Conservation (phyloP, 495 filamentous ascomycete genomes). For the Xanthoparmelia taractica region DNA sequence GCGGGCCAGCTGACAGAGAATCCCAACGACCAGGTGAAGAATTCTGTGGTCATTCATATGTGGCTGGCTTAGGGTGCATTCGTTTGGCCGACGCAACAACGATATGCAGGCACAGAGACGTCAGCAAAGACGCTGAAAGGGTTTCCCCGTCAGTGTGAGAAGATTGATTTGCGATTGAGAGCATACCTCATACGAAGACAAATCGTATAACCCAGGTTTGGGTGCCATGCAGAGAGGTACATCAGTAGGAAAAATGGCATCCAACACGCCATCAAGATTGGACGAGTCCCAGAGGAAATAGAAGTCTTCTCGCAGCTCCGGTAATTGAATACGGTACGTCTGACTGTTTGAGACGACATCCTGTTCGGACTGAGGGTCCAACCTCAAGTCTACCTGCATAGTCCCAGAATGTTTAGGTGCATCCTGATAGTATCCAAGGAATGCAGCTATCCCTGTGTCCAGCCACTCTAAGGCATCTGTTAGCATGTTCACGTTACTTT, state of each 20-base stretch:
- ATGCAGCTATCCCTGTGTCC: neutral
- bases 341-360: neutral
- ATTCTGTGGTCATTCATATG: neutral
- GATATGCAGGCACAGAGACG: slow-evolving; percentile 8
- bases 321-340: neutral
- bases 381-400: neutral
- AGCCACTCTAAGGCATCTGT: neutral
- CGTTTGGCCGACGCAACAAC: neutral
- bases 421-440: neutral
- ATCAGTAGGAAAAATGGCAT: neutral
- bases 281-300: neutral
- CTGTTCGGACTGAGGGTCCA: neutral
- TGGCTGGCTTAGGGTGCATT: neutral
- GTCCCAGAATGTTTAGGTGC: neutral
- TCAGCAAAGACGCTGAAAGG: neutral
- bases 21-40: neutral
- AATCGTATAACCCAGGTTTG: neutral
- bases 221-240: neutral
- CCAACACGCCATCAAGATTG: neutral
- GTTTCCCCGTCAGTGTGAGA: neutral
- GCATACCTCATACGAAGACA: slow-evolving; percentile 10
- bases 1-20: neutral
- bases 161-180: neutral
- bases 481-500: neutral
- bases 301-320: neutral